Evolutionary conservation across 164 flowering plant species (phyloP).

Genomic region (Stephania cephalantha): DNA sequence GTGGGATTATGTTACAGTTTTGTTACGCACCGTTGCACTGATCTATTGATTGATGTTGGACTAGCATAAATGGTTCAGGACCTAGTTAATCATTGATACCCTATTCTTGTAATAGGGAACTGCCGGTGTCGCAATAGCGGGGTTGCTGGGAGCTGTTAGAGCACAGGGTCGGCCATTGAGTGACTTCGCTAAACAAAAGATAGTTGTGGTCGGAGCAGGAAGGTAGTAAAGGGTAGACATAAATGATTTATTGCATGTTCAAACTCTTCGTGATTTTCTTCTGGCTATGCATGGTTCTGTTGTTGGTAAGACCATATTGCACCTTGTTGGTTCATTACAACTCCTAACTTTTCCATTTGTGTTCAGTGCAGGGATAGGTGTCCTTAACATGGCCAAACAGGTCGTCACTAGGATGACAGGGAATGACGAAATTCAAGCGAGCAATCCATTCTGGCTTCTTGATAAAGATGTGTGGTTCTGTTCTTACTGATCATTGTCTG

Average conservation of each 20-base stretch:
- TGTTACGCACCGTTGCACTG: background rate
- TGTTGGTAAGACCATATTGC: conserved; percentile 2
- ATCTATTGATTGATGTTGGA: background rate
- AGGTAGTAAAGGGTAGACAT: conserved; percentile 41
- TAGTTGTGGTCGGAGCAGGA: conserved; percentile 98
- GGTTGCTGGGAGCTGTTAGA: conserved; percentile 88
- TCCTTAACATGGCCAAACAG: conserved; percentile 69
- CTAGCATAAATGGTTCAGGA: background rate
- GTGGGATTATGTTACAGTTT: conserved; percentile 22
- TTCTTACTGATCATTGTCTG: background rate
- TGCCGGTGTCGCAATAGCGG: conserved; percentile 99
- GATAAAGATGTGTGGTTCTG: conserved; percentile 72
- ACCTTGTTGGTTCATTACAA: conserved; percentile 5
- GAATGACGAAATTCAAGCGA: conserved; percentile 27
- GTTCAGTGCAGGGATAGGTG: conserved; percentile 99
- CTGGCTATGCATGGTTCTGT: background rate
- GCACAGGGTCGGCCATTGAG: conserved; percentile 86
- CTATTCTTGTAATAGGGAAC: conserved; percentile 61
- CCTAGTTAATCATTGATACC: conserved; percentile 6
- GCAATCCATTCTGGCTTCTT: conserved; percentile 61
- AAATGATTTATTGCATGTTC: background rate
- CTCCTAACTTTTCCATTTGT: conserved; percentile 14
- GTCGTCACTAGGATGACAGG: conserved; percentile 74
- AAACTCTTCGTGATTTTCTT: background rate
- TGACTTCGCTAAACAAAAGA: conserved; percentile 89